A percentile compares a stretch with the other conserved stretches of the same genome.
phyloP scores from a whole-genome alignment of 768 basidiomycete genomes.

The Ramaria rubella region DNA sequence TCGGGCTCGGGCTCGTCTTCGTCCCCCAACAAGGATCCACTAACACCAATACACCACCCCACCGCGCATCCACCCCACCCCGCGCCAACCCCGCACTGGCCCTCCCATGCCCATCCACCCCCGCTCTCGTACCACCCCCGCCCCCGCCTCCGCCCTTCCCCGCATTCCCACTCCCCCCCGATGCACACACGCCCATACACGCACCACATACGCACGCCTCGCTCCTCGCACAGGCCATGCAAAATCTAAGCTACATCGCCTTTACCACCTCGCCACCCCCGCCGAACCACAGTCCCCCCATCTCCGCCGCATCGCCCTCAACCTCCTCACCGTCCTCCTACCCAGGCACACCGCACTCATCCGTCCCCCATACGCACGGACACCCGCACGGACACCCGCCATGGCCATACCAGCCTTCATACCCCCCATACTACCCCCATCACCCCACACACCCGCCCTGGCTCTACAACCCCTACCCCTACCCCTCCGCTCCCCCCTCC shows the following conservation, averaged over 20 bases:
- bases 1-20: too few species aligned
- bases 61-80: slow-evolving; percentile 47
- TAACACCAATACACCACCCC: background rate
- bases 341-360: background rate
- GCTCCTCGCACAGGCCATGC: slow-evolving; percentile 35
- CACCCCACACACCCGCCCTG: too few species aligned
- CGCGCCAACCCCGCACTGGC: slow-evolving; percentile 31
- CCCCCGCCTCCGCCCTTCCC: background rate
- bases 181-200: background rate
- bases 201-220: background rate
- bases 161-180: background rate
- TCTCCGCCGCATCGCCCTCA: background rate
- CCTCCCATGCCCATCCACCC: slow-evolving; percentile 26
- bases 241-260: slow-evolving; percentile 33
- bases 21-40: too few species aligned
- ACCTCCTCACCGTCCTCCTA: background rate
- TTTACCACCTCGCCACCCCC: slow-evolving; percentile 10
- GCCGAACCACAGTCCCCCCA: background rate
- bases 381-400: too few species aligned
- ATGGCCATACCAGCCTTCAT: too few species aligned
- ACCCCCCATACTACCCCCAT: too few species aligned
- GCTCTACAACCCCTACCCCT: background rate
- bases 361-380: background rate
- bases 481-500: background rate
- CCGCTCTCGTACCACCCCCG: slow-evolving; percentile 5